Percentiles rank a stretch among this genome's conserved stretches.
Conservation (phyloP, 176 grass and related monocot genomes). For the Elymus sibiricus region DNA sequence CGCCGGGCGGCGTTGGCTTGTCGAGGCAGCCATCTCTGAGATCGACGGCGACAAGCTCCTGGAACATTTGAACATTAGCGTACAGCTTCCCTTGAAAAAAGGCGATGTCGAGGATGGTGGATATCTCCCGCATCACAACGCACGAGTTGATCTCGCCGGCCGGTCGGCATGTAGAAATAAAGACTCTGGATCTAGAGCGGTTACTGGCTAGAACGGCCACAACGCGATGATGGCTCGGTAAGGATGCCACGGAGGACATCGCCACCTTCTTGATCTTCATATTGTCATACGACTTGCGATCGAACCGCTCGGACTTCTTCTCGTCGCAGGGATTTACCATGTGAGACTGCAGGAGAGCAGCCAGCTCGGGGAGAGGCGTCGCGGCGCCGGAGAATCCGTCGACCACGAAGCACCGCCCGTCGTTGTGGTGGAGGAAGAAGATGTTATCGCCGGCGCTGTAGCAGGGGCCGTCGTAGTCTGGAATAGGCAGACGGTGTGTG, state of each 20-base stretch:
- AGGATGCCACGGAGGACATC: background rate
- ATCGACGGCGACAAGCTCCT: background rate
- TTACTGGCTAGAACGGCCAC: background rate
- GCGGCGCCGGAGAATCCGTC: background rate
- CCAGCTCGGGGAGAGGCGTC: background rate
- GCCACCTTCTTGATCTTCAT: background rate
- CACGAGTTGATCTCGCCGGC: background rate
- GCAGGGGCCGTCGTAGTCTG: background rate
- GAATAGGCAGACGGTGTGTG: background rate
- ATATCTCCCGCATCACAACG: background rate
- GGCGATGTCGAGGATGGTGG: background rate
- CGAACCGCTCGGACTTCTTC: background rate
- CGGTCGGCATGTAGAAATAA: background rate
- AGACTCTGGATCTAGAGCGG: background rate
- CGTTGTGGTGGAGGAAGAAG: background rate
- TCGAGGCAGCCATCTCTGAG: background rate
- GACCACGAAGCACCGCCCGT: background rate
- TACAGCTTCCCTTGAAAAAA: background rate
- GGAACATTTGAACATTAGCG: background rate
- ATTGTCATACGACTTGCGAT: background rate
- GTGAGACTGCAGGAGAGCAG: background rate
- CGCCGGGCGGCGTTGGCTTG: background rate
- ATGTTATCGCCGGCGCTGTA: background rate
- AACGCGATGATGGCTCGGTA: background rate
- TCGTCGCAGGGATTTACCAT: background rate